Conservation (phyloP, 2,329 filamentous ascomycete genomes). For the Didymella segeticola region DNA sequence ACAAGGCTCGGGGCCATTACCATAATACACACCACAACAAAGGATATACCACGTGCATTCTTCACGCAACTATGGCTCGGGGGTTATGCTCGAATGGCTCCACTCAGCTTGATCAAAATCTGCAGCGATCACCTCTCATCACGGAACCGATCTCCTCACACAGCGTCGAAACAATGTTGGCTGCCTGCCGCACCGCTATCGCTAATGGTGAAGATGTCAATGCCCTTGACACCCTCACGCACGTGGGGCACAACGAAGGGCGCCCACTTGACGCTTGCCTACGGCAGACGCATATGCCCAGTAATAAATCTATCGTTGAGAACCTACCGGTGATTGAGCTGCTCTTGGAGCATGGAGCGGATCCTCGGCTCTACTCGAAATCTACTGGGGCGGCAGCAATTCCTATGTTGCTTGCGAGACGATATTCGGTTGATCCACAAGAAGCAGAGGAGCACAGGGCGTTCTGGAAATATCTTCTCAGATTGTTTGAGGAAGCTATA, state of each 20-base stretch:
- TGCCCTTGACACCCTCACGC: constrained; percentile 4
- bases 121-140: constrained; percentile 14
- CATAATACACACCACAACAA: not conserved
- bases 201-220: constrained; percentile 17
- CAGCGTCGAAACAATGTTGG: constrained; percentile 9
- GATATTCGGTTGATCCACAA: constrained; percentile 5
- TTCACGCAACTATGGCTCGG: not conserved
- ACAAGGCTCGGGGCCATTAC: no score
- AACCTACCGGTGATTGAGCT: constrained; percentile 73
- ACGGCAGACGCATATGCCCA: constrained; percentile 10
- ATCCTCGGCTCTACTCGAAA: constrained; percentile 62
- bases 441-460: constrained; percentile 6
- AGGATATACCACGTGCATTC: not conserved
- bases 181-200: constrained; percentile 15
- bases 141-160: constrained; percentile 6
- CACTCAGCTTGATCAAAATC: not conserved
- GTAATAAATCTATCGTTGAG: constrained; percentile 4
- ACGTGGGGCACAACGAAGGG: constrained; percentile 14
- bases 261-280: constrained; percentile 17
- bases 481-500: constrained; percentile 18
- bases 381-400: not conserved
- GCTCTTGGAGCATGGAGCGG: constrained; percentile 84
- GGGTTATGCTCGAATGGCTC: not conserved
- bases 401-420: constrained; percentile 10
- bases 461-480: constrained; percentile 15